Evolutionary conservation across 2,329 filamentous ascomycete species (phyloP), one percentile per base, ranked within the genome.

Genomic region (Sporothrix phasma): DNA sequence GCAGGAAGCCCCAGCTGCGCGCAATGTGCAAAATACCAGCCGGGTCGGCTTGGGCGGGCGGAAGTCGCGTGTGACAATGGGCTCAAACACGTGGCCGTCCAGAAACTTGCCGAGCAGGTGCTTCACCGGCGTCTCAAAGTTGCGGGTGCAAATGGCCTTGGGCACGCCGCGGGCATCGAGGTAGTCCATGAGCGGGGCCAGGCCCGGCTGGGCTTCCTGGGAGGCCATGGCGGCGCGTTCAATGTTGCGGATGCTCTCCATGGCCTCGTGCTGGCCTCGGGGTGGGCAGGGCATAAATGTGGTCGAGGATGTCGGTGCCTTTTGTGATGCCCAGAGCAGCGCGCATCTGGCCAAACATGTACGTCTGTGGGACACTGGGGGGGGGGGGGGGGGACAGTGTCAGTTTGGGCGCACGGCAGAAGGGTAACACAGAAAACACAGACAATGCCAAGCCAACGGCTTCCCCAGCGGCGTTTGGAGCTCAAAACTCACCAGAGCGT

Each of bases 291-390:
- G 80, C 76, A 73, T 92, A 87, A 72, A 97, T 87, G 77, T 97
- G 90, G 66, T 92, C 87, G 47, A 99, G 86, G 72, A 99, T 97
- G 76, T 99, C 94, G 71, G 80, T 78, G 41, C 79, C 76, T 73
- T 87, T 88, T 67, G 84, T 74, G 69, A 97, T 97, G 59, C 79
- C 80, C 17, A 97, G 83, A 7, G 85, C 87, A 15, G 77, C 73
- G 68, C 87, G 88, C 93, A 99, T 97, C 72, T 95, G 83, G 22
- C 77, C 75, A 76, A 97, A 97, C 93, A 97, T 99, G 81, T 96
- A 90, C 70, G 89, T 94, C 76, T 97, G 93, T 0, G 93, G 93
- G 65, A 92, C 79, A 73, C 92, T 96, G 47, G 6, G 11, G 15
- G 5, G 39, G 13, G 19, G 39, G 34, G 26, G 61, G 6, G 13